phyloP scores from a whole-genome alignment of 257 asterid species.

The Euphrasia confusa region DNA sequence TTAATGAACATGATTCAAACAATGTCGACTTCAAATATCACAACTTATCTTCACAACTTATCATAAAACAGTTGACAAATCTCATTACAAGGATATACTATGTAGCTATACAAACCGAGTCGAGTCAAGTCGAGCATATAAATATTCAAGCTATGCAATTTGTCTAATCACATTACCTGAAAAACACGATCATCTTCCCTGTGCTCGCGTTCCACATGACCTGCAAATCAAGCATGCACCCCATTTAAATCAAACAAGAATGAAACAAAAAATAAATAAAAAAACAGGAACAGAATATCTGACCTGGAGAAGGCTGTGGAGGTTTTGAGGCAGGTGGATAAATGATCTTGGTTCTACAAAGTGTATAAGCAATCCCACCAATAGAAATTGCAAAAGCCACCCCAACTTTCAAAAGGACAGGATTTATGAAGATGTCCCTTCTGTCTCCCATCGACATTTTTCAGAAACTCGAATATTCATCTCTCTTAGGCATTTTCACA shows the following conservation, averaged over 20 bases:
- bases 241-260: background rate
- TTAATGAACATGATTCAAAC: background rate
- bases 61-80: too few species aligned
- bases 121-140: too few species aligned
- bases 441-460: slow-evolving; percentile 41
- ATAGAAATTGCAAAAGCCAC: slow-evolving; percentile 54
- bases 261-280: background rate
- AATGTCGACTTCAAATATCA: too few species aligned
- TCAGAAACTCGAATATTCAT: slow-evolving; percentile 17
- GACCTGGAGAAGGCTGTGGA: slow-evolving; percentile 44
- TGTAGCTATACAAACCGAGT: too few species aligned
- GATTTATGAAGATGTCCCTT: slow-evolving; percentile 34
- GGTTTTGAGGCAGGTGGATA: slow-evolving; percentile 35
- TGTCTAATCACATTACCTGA: slow-evolving; percentile 24
- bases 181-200: slow-evolving; percentile 32
- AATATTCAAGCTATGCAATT: background rate
- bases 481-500: slow-evolving; percentile 12
- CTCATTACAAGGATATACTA: too few species aligned
- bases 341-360: slow-evolving; percentile 29
- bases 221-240: slow-evolving; percentile 32
- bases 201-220: slow-evolving; percentile 24
- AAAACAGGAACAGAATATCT: background rate
- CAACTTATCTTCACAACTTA: too few species aligned
- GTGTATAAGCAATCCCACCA: slow-evolving; percentile 60
- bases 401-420: slow-evolving; percentile 35